Base-by-base conservation (phyloP, 2,329 filamentous ascomycete species). In the Lachnellula arida region DNA sequence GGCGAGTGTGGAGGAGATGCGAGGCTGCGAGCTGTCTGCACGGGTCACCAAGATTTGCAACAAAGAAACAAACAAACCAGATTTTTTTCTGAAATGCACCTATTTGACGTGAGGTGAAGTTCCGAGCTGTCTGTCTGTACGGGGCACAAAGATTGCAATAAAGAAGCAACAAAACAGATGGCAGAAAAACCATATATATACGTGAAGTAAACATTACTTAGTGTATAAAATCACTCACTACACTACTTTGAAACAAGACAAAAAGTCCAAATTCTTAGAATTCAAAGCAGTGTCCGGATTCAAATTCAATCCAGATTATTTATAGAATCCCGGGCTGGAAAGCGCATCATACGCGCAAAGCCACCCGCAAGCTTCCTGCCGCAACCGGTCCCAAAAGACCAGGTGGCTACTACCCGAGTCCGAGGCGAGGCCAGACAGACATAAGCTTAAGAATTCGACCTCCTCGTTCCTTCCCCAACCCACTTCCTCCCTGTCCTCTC, bases 381-480 rank as follows among this genome's bases (percentile, higher is more conserved):
- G 17, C 17, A 42, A 6, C 15, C 17, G 17, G 17, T 15, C 15
- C 19, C 19, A 19, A 19, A 19, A 17, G 42, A 19, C n/a, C 19
- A 42, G 39, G 39, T 42, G 39, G 15, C 39, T 40, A 15, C 37
- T 17, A 40, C 37, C 39, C 25, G 12, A 19, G 19, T 39, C 32
- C 22, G 15, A 28, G 17, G 17, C 22, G 15, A 28, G 17, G 17
- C 22, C 22, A 23, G 22, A 23, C 6, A 28, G 43, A 59, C 54
- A 59, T 50, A 32, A 32, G 28, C 53, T 58, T 53, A 22, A 52
- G 32, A 46, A 47, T 44, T 25, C 51, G 6, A 34, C 46, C 37
- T 37, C 42, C 28, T 53, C 46, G 50, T 23, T 50, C 25, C 47
- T 46, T 49, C 37, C 12, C 15, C 11, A 14, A 35, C 51, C 43